Evolutionary conservation across 2,329 filamentous ascomycete genomes (phyloP).

Genomic region (Kalaharituber pfeilii): DNA sequence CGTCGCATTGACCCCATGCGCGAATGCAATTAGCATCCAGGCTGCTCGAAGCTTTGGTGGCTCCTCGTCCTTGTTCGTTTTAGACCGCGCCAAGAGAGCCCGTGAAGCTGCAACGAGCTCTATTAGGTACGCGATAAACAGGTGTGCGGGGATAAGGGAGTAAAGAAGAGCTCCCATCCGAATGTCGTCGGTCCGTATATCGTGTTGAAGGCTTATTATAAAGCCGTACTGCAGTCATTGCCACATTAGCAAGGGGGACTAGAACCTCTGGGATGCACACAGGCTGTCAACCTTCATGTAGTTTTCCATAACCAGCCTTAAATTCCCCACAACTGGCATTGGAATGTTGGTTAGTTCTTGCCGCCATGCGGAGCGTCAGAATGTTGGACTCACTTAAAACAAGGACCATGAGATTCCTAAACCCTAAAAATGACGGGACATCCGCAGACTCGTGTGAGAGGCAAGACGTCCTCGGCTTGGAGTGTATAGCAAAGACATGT

Average conservation of each 20-base stretch:
- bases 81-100: conserved; percentile 50
- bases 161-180: conserved; percentile 62
- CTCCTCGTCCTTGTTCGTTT: conserved; percentile 38
- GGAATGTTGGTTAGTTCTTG: conserved; percentile 2
- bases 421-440: conserved; percentile 75
- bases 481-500: conserved; percentile 79
- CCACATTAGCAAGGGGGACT: neutral
- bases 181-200: conserved; percentile 64
- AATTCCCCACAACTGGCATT: conserved; percentile 63
- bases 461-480: conserved; percentile 52
- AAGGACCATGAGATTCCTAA: conserved; percentile 90
- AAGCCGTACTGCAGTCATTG: conserved; percentile 57
- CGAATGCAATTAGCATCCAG: conserved; percentile 64
- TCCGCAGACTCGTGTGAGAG: conserved; percentile 64
- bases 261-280: neutral
- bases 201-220: conserved; percentile 75
- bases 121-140: conserved; percentile 79
- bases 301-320: conserved; percentile 91
- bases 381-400: conserved; percentile 48
- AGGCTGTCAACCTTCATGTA: conserved; percentile 63
- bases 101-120: conserved; percentile 68
- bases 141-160: conserved; percentile 72
- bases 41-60: conserved; percentile 50
- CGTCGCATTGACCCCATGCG: conserved; percentile 69
- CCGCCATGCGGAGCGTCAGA: neutral